Evolutionary conservation across 2,329 filamentous ascomycete species (phyloP), one percentile per base, ranked within the genome.

Genomic region (Cryphonectria japonica): DNA sequence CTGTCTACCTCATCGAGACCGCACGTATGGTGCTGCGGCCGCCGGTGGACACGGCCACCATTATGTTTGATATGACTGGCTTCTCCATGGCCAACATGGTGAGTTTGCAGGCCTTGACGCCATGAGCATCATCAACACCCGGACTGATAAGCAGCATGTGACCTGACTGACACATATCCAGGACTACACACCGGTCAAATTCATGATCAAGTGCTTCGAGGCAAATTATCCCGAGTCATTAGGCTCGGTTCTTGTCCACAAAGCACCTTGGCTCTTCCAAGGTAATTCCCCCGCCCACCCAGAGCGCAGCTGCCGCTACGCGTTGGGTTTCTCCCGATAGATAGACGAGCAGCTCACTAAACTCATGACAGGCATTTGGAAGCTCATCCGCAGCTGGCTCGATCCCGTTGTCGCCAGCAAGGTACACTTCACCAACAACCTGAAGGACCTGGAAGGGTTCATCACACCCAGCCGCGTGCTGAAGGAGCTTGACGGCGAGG

Each of bases 171-270:
- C 68, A 50, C 76, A 78, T 50, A 80, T 71, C 46, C 70, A 92
- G 90, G 96, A 99, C 80, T 98, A 98, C 80, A 89, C 93, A 0
- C 95, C 96, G 0, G 93, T 99, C 70, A 99, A 97, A 78, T 99
- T 98, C 83, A 98, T 99, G 92, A 98, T 99, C 81, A 97, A 97
- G 82, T 97, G 95, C 81, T 99, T 99, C 78, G 96, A 99, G 83
- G 96, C 96, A 72, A 98, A 99, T 80, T 99, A 98, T 77, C 96
- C 96, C 0, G 96, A 99, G 81, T 95, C 90, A 64, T 86, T 99
- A 0, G 96, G 95, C 39, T 88, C 92, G 2, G 93, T 98, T 2
- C 87, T 98, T 62, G 93, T 99, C 52, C 96, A 99, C 85, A 97
- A 97, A 80, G 91, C 96, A 0, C 96, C 96, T 3, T 99, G 96